A percentile compares a stretch with the other conserved stretches of the same genome.
Evolutionary conservation across 1,139 yeast genomes (phyloP).

Genomic region (Saccharomyces pastorianus): DNA sequence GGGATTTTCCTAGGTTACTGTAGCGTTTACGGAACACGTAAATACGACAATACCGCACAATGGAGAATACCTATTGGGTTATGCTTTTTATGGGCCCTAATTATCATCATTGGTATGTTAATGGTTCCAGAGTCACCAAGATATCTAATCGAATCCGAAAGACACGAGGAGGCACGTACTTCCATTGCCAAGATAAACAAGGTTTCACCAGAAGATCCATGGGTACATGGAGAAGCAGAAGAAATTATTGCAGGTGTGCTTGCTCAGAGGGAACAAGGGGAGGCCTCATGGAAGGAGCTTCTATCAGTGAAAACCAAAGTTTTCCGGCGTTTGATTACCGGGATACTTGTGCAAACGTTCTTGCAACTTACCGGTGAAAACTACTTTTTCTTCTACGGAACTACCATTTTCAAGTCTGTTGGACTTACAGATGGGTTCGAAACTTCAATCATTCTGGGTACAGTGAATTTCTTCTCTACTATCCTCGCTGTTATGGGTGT

Average conservation of each 20-base stretch:
- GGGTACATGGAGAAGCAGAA: neutral
- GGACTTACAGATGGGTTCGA: neutral
- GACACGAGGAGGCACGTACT: conserved; percentile 40
- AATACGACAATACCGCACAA: conserved; percentile 39
- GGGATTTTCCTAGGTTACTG: conserved; percentile 54
- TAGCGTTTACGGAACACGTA: conserved; percentile 47
- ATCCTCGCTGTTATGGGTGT: neutral
- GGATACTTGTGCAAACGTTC: neutral
- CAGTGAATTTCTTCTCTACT: neutral
- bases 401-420: neutral
- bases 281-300: neutral
- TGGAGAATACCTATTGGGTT: conserved; percentile 53
- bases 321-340: neutral
- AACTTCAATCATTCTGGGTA: neutral
- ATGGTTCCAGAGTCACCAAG: conserved; percentile 66
- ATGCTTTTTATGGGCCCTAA: conserved; percentile 48
- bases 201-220: conserved; percentile 35
- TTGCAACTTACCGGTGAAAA: neutral
- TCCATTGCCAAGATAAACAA: conserved; percentile 38
- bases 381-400: too few species aligned
- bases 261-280: neutral
- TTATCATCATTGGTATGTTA: conserved; percentile 48
- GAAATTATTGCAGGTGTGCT: neutral
- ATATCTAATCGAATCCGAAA: conserved; percentile 44
- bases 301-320: neutral